Evolutionary conservation across 306 rosid genomes (phyloP), one percentile per base, ranked within the genome.

Genomic region (Cyclanthera cordifolia): DNA sequence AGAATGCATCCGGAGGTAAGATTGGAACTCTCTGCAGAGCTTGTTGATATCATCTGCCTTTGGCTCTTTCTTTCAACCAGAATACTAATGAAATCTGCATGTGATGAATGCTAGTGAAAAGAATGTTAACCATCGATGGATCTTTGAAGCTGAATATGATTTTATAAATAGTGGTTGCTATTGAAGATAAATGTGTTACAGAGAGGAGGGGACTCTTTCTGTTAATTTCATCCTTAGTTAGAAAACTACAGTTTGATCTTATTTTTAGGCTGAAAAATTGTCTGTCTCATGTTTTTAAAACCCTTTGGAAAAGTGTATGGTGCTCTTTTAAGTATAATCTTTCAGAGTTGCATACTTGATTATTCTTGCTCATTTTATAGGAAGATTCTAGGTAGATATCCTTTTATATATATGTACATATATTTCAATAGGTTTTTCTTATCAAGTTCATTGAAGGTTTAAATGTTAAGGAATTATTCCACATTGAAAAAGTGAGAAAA

Each of bases 1-100:
- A 88, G 98, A 76, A 92, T 92, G 98, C 98, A 92, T 86, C 98
- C 98, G 9, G 90, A 92, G 93, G 96, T 92, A 80, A 73, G 93
- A 82, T 72, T 63, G 39, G 24, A 73, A 45, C 37, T 75, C 56
- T 70, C 66, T 28, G 16, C 21, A 12, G 39, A 55, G 66, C 51
- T 53, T 52, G 34, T 52, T 4, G 20, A 43, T 43, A 21, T 21
- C 37, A 64, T 21, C 53, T 20, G 37, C 53, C 69, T 64, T 61
- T 64, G 23, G 69, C 45, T 43, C 10, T 41, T 50, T 45, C 14
- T 13, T 64, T 64, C 19, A 64, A 13, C 8, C 34, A 64, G 69
- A 7, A 47, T 64, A 43, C 34, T 43, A 21, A 21, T 2, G 53
- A 64, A 45, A 20, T 7, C n/a, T 14, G 34, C 15, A 41, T 1